These are phyloP conservation scores for Entamoeba dispar DNA, from an alignment of 208 protist genomes.

Conservation along the genomic window DNA sequence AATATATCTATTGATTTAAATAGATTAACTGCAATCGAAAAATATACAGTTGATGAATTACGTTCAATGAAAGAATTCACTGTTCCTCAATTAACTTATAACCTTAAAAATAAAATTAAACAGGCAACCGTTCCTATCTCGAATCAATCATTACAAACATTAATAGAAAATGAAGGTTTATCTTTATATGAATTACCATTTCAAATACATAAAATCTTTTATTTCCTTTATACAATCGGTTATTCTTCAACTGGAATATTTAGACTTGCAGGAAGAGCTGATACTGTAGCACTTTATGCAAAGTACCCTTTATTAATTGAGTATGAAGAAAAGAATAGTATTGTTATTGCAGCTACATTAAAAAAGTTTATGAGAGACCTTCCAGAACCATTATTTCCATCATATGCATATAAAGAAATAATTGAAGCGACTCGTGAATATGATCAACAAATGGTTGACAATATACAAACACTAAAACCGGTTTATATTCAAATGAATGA, in stretches of 20 bases:
- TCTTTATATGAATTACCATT: neutral
- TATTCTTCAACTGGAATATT: neutral
- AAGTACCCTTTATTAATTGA: neutral
- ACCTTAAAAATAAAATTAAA: neutral
- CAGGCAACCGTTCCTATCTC: neutral
- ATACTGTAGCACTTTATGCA: neutral
- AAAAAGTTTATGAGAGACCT: neutral
- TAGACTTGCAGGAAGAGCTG: neutral
- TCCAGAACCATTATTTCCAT: neutral
- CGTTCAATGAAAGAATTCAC: neutral
- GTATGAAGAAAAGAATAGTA: neutral
- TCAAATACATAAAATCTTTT: neutral
- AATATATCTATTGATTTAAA: neutral
- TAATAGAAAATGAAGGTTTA: neutral
- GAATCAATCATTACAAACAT: neutral
- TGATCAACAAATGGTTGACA: neutral
- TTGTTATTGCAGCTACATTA: neutral
- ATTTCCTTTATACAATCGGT: neutral
- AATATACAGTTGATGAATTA: neutral
- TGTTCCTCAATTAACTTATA: neutral
- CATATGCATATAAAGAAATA: neutral
- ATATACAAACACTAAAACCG: neutral
- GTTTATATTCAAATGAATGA: neutral
- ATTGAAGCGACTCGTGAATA: neutral
- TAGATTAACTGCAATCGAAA: neutral